Conservation (phyloP, 2,329 filamentous ascomycete species). For the Dendryphion nanum region DNA sequence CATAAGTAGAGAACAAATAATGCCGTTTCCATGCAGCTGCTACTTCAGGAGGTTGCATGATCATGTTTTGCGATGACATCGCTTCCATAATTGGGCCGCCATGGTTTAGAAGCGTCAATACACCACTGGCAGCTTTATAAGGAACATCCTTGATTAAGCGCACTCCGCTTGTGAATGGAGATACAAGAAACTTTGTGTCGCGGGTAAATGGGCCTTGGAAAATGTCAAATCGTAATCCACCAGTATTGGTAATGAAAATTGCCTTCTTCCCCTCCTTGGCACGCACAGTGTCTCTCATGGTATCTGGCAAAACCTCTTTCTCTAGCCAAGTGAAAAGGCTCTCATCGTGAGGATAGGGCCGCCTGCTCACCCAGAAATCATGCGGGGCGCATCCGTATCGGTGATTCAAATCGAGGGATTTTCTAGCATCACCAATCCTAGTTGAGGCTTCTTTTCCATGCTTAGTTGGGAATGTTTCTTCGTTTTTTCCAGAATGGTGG, state of each 20-base stretch:
- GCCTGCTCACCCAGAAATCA: slow-evolving; percentile 78
- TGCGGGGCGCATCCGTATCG: slow-evolving; percentile 80
- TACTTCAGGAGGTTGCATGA: slow-evolving; percentile 48
- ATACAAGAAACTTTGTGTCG: slow-evolving; percentile 82
- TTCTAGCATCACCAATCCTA: slow-evolving; percentile 68
- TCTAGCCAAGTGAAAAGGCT: slow-evolving; percentile 84
- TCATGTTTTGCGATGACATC: slow-evolving; percentile 25
- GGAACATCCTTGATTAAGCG: slow-evolving; percentile 77
- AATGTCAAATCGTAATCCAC: slow-evolving; percentile 90
- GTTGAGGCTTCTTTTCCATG: slow-evolving; percentile 70
- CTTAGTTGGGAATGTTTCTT: slow-evolving; percentile 71
- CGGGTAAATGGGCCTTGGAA: slow-evolving; percentile 89
- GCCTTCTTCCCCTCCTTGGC: slow-evolving; percentile 56
- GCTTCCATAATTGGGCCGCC: slow-evolving; percentile 51
- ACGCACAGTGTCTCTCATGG: slow-evolving; percentile 50
- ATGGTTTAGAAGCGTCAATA: slow-evolving; percentile 61
- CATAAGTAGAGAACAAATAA: slow-evolving; percentile 10
- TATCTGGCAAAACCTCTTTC: slow-evolving; percentile 68
- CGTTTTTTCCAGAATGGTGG: slow-evolving; percentile 73
- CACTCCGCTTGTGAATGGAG: slow-evolving; percentile 81
- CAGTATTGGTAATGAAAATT: slow-evolving; percentile 81
- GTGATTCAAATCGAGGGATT: slow-evolving; percentile 68
- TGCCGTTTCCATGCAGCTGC: slow-evolving; percentile 26
- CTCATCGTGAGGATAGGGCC: slow-evolving; percentile 67
- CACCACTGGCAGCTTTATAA: slow-evolving; percentile 68